These are phyloP conservation scores for Plenodomus lindquistii DNA, from an alignment of 2,329 filamentous ascomycete genomes.

Conservation along the genomic window DNA sequence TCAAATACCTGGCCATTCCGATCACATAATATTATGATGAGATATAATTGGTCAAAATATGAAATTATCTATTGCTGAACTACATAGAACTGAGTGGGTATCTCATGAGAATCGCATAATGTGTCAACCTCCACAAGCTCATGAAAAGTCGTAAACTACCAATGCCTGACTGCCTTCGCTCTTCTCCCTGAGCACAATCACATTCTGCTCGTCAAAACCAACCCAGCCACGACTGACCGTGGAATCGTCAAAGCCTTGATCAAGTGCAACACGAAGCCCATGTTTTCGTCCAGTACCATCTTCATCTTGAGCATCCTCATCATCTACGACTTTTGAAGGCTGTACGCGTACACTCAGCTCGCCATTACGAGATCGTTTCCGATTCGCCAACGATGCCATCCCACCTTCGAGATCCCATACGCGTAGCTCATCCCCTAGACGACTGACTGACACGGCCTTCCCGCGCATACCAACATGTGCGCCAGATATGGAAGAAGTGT, in stretches of 20 bases:
- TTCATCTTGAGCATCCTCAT: slow-evolving; percentile 17
- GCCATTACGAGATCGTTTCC: slow-evolving; percentile 48
- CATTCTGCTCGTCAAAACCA: slow-evolving; percentile 88
- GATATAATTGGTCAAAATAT: too few relatives aligned
- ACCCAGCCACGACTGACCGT: slow-evolving; percentile 66
- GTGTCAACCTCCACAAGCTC: slow-evolving; percentile 1
- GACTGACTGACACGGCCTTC: slow-evolving; percentile 87
- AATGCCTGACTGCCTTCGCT: slow-evolving; percentile 70
- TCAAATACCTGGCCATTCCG: too few relatives aligned
- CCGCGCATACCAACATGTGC: slow-evolving; percentile 83
- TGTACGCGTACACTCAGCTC: slow-evolving; percentile 60
- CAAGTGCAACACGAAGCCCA: slow-evolving; percentile 41
- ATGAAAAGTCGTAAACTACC: slow-evolving; percentile 87
- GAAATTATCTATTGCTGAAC: too few relatives aligned
- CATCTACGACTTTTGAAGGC: slow-evolving; percentile 38
- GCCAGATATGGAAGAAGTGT: slow-evolving; percentile 85
- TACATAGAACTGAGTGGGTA: too few relatives aligned
- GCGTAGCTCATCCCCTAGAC: slow-evolving; percentile 67
- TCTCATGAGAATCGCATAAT: not conserved
- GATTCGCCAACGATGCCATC: slow-evolving; percentile 51
- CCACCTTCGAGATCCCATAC: slow-evolving; percentile 89
- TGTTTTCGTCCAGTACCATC: slow-evolving; percentile 28
- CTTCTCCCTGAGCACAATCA: slow-evolving; percentile 80
- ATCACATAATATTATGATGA: too few relatives aligned
- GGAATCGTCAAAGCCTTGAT: slow-evolving; percentile 44